These are phyloP conservation scores for Trichaptum fuscoviolaceum DNA, from an alignment of 768 basidiomycete species.

Conservation along the genomic window DNA sequence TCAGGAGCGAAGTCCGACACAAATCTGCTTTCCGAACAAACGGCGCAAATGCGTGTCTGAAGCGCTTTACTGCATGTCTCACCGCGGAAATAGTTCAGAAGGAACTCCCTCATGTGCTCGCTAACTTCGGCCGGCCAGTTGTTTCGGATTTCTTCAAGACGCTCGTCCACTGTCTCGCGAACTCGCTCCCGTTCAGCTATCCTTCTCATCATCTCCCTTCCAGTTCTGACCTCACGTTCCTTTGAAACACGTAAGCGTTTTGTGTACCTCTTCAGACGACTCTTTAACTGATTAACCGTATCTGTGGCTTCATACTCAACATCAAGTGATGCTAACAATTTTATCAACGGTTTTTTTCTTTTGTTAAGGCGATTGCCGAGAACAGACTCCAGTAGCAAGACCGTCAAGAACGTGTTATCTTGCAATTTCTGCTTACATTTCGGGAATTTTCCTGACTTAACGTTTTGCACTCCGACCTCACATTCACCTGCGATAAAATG, in stretches of 20 bases:
- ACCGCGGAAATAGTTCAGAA: background rate
- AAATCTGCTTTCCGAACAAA: background rate
- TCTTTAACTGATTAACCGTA: background rate
- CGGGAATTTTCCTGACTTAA: too few relatives aligned
- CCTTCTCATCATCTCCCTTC: background rate
- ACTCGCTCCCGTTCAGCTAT: background rate
- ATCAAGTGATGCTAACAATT: background rate
- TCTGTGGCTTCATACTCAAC: background rate
- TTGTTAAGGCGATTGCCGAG: too few relatives aligned
- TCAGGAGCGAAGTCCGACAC: background rate
- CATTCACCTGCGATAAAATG: too few relatives aligned
- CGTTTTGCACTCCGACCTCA: too few relatives aligned
- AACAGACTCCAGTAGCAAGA: too few relatives aligned
- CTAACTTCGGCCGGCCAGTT: background rate
- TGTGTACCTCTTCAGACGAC: background rate
- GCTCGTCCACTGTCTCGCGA: background rate
- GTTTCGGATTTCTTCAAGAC: background rate
- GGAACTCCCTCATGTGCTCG: background rate
- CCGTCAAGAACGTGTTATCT: too few relatives aligned
- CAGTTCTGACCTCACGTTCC: background rate
- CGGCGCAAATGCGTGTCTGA: background rate
- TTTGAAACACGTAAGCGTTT: background rate
- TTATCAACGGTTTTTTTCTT: background rate
- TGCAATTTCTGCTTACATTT: too few relatives aligned
- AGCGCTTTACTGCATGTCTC: background rate